These are phyloP conservation scores for Aristolochia fimbriata DNA, from an alignment of 164 flowering plant genomes.

Conservation along the genomic window DNA sequence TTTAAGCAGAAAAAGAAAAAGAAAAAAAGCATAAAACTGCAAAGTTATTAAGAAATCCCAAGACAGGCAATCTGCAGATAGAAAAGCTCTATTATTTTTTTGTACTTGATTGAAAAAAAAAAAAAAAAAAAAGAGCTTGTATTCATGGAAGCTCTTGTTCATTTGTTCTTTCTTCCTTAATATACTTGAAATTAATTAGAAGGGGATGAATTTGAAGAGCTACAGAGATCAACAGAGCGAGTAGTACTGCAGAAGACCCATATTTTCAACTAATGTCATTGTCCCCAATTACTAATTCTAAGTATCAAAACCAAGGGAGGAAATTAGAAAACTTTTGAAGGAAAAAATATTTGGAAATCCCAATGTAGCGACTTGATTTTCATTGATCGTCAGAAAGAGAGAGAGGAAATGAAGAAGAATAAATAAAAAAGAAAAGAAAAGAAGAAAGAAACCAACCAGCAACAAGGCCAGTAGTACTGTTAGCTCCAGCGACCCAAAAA, in stretches of 20 bases:
- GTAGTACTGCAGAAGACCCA: too few species aligned
- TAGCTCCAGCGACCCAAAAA: not conserved
- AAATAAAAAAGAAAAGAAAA: not conserved
- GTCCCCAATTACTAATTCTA: not conserved
- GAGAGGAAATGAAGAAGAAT: not conserved
- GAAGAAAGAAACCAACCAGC: not conserved
- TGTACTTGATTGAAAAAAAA: too few species aligned
- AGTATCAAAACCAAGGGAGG: not conserved
- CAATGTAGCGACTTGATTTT: too few species aligned
- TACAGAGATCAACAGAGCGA: not conserved
- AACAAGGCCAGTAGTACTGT: not conserved
- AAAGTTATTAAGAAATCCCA: not conserved
- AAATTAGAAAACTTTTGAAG: too few species aligned
- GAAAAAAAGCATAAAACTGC: not conserved
- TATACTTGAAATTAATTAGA: not conserved
- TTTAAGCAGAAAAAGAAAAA: conserved; percentile 12
- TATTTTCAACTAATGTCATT: too few species aligned
- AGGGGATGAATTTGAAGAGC: not conserved
- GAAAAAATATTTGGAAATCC: too few species aligned
- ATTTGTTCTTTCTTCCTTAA: too few species aligned
- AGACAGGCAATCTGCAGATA: not conserved
- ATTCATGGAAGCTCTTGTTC: too few species aligned
- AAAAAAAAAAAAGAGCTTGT: too few species aligned
- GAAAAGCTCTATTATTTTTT: too few species aligned
- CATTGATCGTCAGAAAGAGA: not conserved